phyloP scores from a whole-genome alignment of 306 rosid genomes.

The Quercus variabilis region DNA sequence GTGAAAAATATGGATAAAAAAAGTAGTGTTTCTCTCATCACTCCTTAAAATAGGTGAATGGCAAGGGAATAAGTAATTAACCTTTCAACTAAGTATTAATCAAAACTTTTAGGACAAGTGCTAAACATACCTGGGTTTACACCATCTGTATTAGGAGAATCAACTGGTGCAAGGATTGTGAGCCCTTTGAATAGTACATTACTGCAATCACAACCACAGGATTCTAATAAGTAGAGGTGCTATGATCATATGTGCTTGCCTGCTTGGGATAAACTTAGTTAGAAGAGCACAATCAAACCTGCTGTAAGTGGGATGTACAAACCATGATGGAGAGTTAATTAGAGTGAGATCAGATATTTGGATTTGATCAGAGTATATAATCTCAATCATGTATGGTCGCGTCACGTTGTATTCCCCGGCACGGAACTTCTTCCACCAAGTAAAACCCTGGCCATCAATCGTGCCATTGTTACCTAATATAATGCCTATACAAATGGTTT shows the following conservation, averaged over 20 bases:
- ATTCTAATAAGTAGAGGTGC: background rate
- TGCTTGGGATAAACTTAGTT: background rate
- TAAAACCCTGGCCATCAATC: constrained; percentile 77
- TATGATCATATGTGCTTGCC: background rate
- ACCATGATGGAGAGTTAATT: constrained; percentile 64
- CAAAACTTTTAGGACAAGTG: background rate
- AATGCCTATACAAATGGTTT: background rate
- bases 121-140: background rate
- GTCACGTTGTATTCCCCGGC: constrained; percentile 28
- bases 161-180: background rate
- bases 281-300: constrained; percentile 32
- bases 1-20: too few species aligned
- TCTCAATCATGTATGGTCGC: constrained; percentile 67
- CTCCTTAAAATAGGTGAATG: too few species aligned
- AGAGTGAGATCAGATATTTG: constrained; percentile 63
- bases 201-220: background rate
- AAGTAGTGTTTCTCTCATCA: too few species aligned
- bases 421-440: constrained; percentile 58
- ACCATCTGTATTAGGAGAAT: background rate
- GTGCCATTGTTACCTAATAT: constrained; percentile 66
- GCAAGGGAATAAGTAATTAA: too few species aligned
- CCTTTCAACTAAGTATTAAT: background rate
- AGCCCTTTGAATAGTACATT: background rate
- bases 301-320: constrained; percentile 69
- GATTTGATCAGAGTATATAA: constrained; percentile 54